Evolutionary conservation across 139 green algal genomes (phyloP), one percentile per base, ranked within the genome.

Genomic region (Pleodorina starrii): DNA sequence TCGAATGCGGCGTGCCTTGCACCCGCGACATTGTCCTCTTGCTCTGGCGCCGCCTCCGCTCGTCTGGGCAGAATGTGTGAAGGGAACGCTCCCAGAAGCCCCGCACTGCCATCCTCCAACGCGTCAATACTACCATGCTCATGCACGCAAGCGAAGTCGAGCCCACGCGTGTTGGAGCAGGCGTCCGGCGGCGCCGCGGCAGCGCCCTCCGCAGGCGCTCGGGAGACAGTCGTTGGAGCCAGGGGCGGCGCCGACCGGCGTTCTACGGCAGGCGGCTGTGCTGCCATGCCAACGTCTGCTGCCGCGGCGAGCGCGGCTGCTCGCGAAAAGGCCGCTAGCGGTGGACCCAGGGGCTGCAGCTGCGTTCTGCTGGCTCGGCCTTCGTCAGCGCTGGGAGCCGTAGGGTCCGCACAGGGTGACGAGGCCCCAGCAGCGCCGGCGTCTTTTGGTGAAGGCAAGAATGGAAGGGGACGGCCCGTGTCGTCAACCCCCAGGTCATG

Each of bases 271-370:
- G 32, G 29, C 1, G 59, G 81, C 32, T 40, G 81, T 32, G 60
- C 60, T 5, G 12, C 4, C 63, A 79, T 23, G 7, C 82, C 82
- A 1, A 88, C 43, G 35, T 88, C 82, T 14, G 82, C 82, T 6
- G 82, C 82, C 23, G 82, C 82, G 6, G 82, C 82, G 21, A 80
- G 17, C 1, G 82, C 82, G 1, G 82, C 82, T 9, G 66, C 82
- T 1, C 82, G 63, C 21, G 82, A 76, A 32, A 88, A 80, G 5
- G 63, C 32, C 21, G 82, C 82, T 29, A 88, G 66, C 19, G 82
- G 82, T 5, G 66, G 81, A 43, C 51, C 78, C 29, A 23, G 14
- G 12, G 17, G 25, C n/a, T 21, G 29, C 21, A 51, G 32, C 2
- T 69, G 32, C 16, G 46, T 19, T 44, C 50, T 19, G 38, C 68